Evolutionary conservation across 116 monocot species (phyloP), one percentile per base, ranked within the genome.

Genomic region (Cymodocea nodosa): DNA sequence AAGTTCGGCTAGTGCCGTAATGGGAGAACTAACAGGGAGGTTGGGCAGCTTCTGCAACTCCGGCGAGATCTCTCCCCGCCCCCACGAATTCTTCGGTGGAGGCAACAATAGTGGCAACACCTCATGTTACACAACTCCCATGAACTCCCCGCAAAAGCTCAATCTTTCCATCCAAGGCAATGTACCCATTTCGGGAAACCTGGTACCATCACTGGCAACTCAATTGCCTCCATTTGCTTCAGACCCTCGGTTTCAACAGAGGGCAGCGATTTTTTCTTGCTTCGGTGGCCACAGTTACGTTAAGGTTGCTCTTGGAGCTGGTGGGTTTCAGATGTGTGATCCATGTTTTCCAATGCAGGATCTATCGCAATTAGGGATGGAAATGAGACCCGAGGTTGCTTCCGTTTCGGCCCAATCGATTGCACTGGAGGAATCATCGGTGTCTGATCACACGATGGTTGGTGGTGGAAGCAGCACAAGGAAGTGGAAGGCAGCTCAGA

Each of bases 401-500:
- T 51, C 17, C 66, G 35, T 69, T 59, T 20, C 24, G 25, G 18
- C 60, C 37, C 9, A 50, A 60, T 6, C 10, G 1, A 23, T 17
- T 3, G 44, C 14, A 23, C 11, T 20, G 59, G 69, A 69, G 16
- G 85, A 78, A 34, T 71, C 85, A 1, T 80, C 85, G 6, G 76
- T 68, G 18, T 78, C 81, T 1, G 82, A 76, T 61, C 75, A 70
- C 15, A 36, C 19, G 39, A n/a, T 36, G 30, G 39, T 68, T 12
- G 35, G 59, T 39, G 25, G 52, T 15, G 68, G 68, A 17, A 34
- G 70, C 15, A 78, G 74, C 74, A 68, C 64, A 6, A 74, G 75
- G 77, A 92, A 87, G 60, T 66, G 87, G 55, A 92, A 87, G 60
- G 73, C 79, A 6, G 18, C 64, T 6, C 25, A 65, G 14, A 83